These are phyloP conservation scores for Clavispora santaluciae DNA, from an alignment of 805 yeast species.

Conservation along the genomic window DNA sequence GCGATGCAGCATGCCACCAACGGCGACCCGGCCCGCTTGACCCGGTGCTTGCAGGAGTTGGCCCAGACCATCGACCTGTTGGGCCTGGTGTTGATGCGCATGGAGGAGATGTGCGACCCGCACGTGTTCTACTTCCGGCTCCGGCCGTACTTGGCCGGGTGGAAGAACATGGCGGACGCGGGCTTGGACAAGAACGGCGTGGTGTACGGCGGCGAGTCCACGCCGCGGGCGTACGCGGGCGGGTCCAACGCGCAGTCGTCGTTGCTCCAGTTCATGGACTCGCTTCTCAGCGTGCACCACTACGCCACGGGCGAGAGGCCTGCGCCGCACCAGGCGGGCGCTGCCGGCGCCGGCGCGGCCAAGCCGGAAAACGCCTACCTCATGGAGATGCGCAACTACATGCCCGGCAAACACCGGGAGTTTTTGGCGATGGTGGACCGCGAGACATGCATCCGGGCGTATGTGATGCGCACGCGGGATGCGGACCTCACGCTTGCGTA, in stretches of 20 bases:
- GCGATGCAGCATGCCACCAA: conserved; percentile 56
- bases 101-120: conserved; percentile 95
- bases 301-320: conserved; percentile 65
- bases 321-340: conserved; percentile 19
- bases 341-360: no score
- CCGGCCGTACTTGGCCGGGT: conserved; percentile 89
- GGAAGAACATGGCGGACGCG: conserved; percentile 85
- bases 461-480: conserved; percentile 45
- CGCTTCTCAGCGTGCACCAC: conserved; percentile 71
- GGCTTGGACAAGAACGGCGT: conserved; percentile 73
- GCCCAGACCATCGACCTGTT: conserved; percentile 74
- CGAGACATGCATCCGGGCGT: conserved; percentile 59
- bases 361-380: conserved; percentile 45
- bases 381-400: conserved; percentile 78
- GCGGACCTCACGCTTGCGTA: conserved; percentile 66
- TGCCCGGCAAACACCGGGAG: conserved; percentile 83
- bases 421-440: conserved; percentile 60
- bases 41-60: conserved; percentile 49
- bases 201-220: conserved; percentile 61
- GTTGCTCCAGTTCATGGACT: conserved; percentile 80
- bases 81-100: conserved; percentile 66
- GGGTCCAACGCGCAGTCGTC: conserved; percentile 95
- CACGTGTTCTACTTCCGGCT: conserved; percentile 82
- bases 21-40: conserved; percentile 39
- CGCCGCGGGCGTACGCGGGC: conserved; percentile 62